Base-by-base conservation (phyloP, 345 rosid genomes). In the Salix viminalis region DNA sequence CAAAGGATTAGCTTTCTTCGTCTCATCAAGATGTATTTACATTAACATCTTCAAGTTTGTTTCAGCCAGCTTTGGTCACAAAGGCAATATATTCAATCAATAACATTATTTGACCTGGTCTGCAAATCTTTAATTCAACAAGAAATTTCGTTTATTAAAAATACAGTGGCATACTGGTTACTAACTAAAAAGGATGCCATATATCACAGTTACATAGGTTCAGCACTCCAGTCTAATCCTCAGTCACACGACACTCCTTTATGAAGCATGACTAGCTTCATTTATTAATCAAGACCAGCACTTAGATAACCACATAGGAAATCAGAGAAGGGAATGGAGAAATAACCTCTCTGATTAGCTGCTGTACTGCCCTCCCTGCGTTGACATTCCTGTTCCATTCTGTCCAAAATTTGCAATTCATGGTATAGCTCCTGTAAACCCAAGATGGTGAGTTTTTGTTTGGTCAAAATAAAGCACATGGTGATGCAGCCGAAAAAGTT, bases 381-480 rank as follows among this genome's bases (percentile, higher is more conserved):
- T 32, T 74, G 76, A 74, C 10, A 82, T 21, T 74, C 76, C 24
- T 70, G 79, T 28, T 82, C 74, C 71, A 82, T 70, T 70, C 69
- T 77, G 65, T 82, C 84, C 72, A 82, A 60, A 42, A 77, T 52
- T 75, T 77, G 84, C 79, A 70, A 69, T 60, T 71, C 81, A 6
- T 75, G 75, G 73, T 82, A 82, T 34, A 82, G 68, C 71, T 82
- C 84, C 84, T 82, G 76, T 56, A 77, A 65, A 64, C 44, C 64
- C 37, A 64, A 70, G 11, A 67, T 41, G 44, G 44, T 41, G 36
- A 18, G 66, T 28, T 48, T 46, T 48, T 48, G 54, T 48, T 15
- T 48, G 54, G 54, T 48, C 54, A 48, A 48, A 48, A 48, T 48
- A 15, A 48, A 48, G 1, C 54, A 15, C 54, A 48, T 5, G 19